Conservation (phyloP, 306 rosid genomes). For the Citrullus mucosospermus region DNA sequence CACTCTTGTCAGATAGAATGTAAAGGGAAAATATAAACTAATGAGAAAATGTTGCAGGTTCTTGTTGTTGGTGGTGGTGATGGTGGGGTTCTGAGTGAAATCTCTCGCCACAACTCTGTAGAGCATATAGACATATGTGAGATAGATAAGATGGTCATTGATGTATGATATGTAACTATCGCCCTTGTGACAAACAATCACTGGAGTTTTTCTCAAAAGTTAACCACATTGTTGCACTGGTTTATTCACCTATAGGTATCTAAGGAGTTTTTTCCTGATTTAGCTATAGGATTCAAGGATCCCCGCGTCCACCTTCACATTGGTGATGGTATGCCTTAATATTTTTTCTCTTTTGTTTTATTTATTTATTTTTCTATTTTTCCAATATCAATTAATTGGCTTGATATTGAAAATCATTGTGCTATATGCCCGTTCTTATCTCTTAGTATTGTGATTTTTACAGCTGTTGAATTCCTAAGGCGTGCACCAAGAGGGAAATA, state of each 20-base stretch:
- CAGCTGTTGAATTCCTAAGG: conserved; percentile 73
- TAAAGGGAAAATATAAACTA: neutral
- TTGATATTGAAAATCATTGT: neutral
- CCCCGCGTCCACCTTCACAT: conserved; percentile 86
- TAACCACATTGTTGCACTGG: conserved; percentile 12
- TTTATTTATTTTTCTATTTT: neutral
- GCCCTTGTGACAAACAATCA: neutral
- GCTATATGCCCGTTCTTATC: neutral
- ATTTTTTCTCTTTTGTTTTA: neutral
- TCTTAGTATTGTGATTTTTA: conserved; percentile 8
- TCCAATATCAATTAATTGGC: neutral
- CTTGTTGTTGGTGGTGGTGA: conserved; percentile 97
- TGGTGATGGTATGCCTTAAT: conserved; percentile 56
- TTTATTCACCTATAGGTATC: conserved; percentile 49
- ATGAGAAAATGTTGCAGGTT: conserved; percentile 33
- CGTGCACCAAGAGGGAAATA: conserved; percentile 57
- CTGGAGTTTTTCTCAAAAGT: conserved; percentile 4
- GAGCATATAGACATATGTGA: conserved; percentile 89
- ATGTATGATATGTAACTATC: conserved; percentile 39
- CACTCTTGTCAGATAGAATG: neutral
- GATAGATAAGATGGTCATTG: conserved; percentile 95
- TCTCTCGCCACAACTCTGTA: conserved; percentile 68
- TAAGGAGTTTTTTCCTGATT: conserved; percentile 57
- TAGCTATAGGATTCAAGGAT: conserved; percentile 85
- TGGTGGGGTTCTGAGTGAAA: conserved; percentile 88